Evolutionary conservation across 2,329 filamentous ascomycete species (phyloP).

Genomic region (Colletotrichum aenigma): DNA sequence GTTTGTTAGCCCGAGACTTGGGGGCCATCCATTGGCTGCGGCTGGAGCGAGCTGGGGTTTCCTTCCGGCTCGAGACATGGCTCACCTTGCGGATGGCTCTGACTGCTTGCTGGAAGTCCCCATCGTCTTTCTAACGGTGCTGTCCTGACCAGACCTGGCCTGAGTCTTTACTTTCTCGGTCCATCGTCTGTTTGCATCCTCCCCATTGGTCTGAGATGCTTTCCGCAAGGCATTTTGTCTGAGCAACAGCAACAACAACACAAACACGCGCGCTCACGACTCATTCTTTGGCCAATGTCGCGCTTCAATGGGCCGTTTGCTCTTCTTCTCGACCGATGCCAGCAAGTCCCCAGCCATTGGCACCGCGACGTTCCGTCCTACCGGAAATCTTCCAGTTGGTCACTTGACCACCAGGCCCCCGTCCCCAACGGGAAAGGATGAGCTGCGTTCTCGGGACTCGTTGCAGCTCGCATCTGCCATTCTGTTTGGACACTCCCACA

Average conservation of each 20-base stretch:
- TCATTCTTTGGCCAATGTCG: not conserved
- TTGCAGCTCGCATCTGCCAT: not conserved
- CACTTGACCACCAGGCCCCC: conserved; percentile 13
- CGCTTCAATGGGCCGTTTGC: not conserved
- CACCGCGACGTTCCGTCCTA: conserved; percentile 5
- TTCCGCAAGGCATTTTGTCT: not conserved
- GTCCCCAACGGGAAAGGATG: conserved; percentile 10
- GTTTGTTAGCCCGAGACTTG: not conserved
- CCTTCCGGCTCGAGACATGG: not conserved
- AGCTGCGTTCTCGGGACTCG: not conserved
- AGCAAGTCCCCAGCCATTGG: not conserved
- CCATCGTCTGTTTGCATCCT: not conserved
- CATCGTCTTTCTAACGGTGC: not conserved
- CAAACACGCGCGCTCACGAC: not conserved
- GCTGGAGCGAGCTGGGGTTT: not conserved
- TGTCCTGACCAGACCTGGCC: not conserved
- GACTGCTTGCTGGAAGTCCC: not conserved
- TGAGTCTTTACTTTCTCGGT: not conserved
- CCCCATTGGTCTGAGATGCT: not conserved
- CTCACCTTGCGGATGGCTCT: not conserved
- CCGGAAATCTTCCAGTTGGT: conserved; percentile 15
- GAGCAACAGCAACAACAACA: not conserved
- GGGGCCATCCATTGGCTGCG: not conserved
- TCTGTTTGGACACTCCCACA: not conserved
- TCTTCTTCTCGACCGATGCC: not conserved